Evolutionary conservation across 129 eudicot genomes (phyloP), one percentile per base, ranked within the genome.

Genomic region (Sambucus nigra): DNA sequence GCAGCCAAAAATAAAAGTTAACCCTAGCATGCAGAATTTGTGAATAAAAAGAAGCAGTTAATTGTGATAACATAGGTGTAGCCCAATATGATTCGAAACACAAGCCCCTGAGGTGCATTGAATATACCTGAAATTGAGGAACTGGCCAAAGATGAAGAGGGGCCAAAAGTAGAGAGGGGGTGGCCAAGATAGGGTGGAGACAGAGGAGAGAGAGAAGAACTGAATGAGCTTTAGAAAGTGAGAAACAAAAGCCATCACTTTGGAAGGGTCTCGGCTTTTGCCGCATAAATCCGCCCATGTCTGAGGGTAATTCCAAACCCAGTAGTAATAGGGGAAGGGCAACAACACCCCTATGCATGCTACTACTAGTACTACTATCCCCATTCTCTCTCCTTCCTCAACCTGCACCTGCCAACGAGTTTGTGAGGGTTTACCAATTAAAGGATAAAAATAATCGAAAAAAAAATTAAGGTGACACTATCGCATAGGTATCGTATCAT

Each of bases 121-220:
- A n/a, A n/a, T n/a, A n/a, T 14, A 89, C 98, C 95, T 85, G 86
- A 85, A 85, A 61, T 91, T 91, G 64, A 91, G 95, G 66, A 91
- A 85, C 77, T 91, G 98, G 55, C 98, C 95, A 55, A 74, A 32
- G 12, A 81, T 25, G 64, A 91, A 79, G 64, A 91, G 95, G 1
- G 98, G 98, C 81, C 86, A 85, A 69, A 85, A 91, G 67, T 78
- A 85, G 59, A 85, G 63, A 18, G 98, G 98, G 2, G 95, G 95
- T 10, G 95, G 94, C 95, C 95, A 91, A 46, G 88, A 81, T 49
- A 89, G 60, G 35, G 81, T 60, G 47, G 95, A 76, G 32, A 91
- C 94, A 29, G 94, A 85, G 66, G 65, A 85, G 13, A 91, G 77
- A 45, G 98, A 74, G 27, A 79, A 1, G 61, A 91, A 79, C 76